These are phyloP conservation scores for Myxozyma vanderwaltii DNA, from an alignment of 805 yeast genomes.

Conservation along the genomic window DNA sequence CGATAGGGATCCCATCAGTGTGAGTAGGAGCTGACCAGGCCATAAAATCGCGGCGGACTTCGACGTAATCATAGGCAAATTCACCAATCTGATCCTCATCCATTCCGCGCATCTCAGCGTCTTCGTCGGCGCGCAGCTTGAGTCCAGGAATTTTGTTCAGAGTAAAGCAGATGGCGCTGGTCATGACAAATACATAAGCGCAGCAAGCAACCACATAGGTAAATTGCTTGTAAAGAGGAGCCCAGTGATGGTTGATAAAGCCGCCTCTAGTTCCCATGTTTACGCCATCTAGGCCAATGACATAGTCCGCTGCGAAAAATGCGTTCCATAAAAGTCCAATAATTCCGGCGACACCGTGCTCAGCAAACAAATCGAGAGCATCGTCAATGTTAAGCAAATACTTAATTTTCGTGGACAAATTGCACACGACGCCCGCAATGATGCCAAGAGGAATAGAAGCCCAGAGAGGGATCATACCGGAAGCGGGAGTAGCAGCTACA, in stretches of 20 bases:
- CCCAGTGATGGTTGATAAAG: slow-evolving; percentile 87
- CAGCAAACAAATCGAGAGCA: slow-evolving; percentile 93
- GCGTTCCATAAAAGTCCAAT: slow-evolving; percentile 89
- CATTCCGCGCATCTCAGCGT: slow-evolving; percentile 84
- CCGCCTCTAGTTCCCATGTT: slow-evolving; percentile 71
- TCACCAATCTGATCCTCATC: slow-evolving; percentile 98
- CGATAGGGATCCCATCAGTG: slow-evolving; percentile 37
- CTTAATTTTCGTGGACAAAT: slow-evolving; percentile 85
- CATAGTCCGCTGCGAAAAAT: slow-evolving; percentile 81
- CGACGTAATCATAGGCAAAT: slow-evolving; percentile 98
- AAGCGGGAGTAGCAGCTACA: slow-evolving; percentile 95
- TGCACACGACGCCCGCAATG: slow-evolving; percentile 79
- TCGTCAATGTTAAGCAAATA: slow-evolving; percentile 83
- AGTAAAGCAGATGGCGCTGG: slow-evolving; percentile 72
- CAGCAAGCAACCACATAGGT: slow-evolving; percentile 75
- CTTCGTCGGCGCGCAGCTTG: slow-evolving; percentile 75
- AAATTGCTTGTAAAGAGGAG: slow-evolving; percentile 86
- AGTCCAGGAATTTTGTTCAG: slow-evolving; percentile 80
- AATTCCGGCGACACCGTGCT: slow-evolving; percentile 96
- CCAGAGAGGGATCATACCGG: slow-evolving; percentile 89
- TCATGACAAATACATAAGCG: slow-evolving; percentile 75
- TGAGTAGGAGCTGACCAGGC: slow-evolving; percentile 47
- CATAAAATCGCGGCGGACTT: slow-evolving; percentile 82
- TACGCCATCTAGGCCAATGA: slow-evolving; percentile 82
- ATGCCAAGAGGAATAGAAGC: slow-evolving; percentile 86